These are phyloP conservation scores for Tylopilus plumbeoviolaceoides DNA, from an alignment of 768 basidiomycete species.

Conservation along the genomic window DNA sequence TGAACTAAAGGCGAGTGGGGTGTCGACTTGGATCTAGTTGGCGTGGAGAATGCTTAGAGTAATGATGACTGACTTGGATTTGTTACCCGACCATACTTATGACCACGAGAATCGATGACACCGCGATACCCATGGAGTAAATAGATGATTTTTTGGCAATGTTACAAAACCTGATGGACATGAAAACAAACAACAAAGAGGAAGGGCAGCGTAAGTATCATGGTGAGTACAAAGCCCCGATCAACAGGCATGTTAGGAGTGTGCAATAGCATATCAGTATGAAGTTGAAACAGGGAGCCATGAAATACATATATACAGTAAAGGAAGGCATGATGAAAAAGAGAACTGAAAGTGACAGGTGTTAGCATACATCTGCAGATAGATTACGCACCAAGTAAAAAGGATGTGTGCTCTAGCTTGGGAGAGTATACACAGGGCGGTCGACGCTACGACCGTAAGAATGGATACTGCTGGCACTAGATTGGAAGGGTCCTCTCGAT, in stretches of 20 bases:
- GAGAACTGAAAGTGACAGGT: neutral
- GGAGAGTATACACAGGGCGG: too few relatives aligned
- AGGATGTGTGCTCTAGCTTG: neutral
- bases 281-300: neutral
- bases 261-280: neutral
- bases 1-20: constrained; percentile 5
- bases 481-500: too few relatives aligned
- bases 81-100: neutral
- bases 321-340: neutral
- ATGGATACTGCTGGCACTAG: too few relatives aligned
- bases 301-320: neutral
- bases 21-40: neutral
- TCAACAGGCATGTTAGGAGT: neutral
- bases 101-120: neutral
- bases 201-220: neutral
- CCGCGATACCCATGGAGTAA: constrained; percentile 2
- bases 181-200: neutral
- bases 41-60: neutral
- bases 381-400: constrained; percentile 3
- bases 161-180: constrained; percentile 12
- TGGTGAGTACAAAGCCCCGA: constrained; percentile 13
- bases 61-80: neutral
- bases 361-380: constrained; percentile 1
- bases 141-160: neutral
- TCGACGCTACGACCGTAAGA: neutral